A percentile compares a stretch with the other conserved stretches of the same genome.
These are phyloP conservation scores for Croton setiger DNA, from an alignment of 441 rosid species.

Conservation along the genomic window DNA sequence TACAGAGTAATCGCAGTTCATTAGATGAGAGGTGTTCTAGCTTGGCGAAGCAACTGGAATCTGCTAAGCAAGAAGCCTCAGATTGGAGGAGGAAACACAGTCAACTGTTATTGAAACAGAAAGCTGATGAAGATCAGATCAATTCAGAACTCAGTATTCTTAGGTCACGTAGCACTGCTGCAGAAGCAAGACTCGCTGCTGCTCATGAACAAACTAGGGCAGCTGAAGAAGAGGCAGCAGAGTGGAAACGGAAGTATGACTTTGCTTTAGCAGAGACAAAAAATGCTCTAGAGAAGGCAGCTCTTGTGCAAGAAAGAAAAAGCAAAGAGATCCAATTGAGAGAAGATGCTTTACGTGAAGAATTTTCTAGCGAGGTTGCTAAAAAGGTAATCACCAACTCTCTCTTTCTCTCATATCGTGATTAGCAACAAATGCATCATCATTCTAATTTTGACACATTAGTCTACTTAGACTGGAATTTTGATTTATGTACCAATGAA, in stretches of 20 bases:
- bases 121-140: conserved; percentile 73
- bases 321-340: conserved; percentile 80
- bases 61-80: conserved; percentile 63
- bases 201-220: conserved; percentile 83
- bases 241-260: conserved; percentile 96
- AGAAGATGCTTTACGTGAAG: conserved; percentile 86
- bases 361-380: conserved; percentile 53
- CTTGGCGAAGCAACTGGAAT: conserved; percentile 67
- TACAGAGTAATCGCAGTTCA: conserved; percentile 73
- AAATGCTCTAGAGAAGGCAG: conserved; percentile 93
- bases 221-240: conserved; percentile 90
- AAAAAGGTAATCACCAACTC: conserved; percentile 49
- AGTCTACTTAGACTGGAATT: not conserved
- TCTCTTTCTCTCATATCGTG: conserved; percentile 1
- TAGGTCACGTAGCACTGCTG: conserved; percentile 79
- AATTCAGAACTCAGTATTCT: conserved; percentile 74
- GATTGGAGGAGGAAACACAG: conserved; percentile 84
- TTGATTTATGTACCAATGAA: conserved; percentile 14
- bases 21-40: conserved; percentile 81
- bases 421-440: too few relatives aligned
- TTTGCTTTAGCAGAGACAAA: conserved; percentile 87
- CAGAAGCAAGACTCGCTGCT: conserved; percentile 97
- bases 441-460: too few relatives aligned
- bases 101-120: conserved; percentile 64
- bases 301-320: conserved; percentile 72